phyloP scores from a whole-genome alignment of 345 rosid species.

The Populus pruinosa region DNA sequence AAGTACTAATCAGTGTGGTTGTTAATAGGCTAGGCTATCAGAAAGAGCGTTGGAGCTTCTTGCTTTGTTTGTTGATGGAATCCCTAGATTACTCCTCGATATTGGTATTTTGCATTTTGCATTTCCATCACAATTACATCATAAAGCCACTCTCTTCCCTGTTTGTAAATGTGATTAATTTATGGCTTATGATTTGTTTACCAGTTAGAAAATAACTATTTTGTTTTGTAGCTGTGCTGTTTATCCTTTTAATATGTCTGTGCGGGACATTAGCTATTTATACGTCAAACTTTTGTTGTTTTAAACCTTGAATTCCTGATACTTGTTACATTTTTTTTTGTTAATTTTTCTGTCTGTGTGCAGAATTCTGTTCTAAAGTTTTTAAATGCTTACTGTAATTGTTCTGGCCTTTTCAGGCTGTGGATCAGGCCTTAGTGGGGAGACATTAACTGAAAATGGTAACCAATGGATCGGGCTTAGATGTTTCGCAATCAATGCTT shows the following conservation, averaged over 20 bases:
- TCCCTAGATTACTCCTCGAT: constrained; percentile 81
- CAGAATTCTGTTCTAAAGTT: not conserved
- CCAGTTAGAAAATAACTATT: too few species aligned
- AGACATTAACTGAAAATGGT: constrained; percentile 74
- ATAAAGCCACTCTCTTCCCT: too few species aligned
- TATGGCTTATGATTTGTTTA: too few species aligned
- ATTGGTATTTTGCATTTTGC: constrained; percentile 43
- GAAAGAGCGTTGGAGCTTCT: constrained; percentile 97
- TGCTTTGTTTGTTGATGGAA: constrained; percentile 74
- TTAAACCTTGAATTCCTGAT: too few species aligned
- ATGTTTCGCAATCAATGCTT: constrained; percentile 89
- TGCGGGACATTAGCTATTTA: too few species aligned
- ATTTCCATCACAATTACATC: not conserved
- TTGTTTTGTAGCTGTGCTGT: too few species aligned
- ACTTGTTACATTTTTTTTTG: too few species aligned
- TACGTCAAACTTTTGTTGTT: too few species aligned
- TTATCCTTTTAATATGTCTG: too few species aligned
- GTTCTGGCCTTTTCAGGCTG: constrained; percentile 48
- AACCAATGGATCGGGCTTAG: constrained; percentile 92
- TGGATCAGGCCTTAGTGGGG: constrained; percentile 93
- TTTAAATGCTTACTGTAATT: not conserved
- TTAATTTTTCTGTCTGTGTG: not conserved
- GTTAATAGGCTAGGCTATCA: constrained; percentile 59
- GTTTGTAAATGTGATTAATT: too few species aligned
- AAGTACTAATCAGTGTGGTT: too few species aligned